Evolutionary conservation across 441 rosid species (phyloP).

Genomic region (Euphorbia celastroides): DNA sequence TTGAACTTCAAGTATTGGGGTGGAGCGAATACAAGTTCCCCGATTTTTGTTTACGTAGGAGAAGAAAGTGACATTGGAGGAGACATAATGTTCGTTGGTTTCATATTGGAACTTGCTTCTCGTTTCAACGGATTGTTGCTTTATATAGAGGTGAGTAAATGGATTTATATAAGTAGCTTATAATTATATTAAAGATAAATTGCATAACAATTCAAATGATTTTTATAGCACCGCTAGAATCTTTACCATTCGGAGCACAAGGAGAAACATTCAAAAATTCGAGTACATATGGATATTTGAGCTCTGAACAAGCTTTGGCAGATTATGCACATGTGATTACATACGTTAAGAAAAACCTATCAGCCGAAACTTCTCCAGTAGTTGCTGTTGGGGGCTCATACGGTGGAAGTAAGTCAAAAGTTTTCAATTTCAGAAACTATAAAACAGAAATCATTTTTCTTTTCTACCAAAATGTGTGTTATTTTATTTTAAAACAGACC

Average conservation of each 20-base stretch:
- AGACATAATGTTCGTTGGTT: neutral
- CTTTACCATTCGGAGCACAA: conserved; percentile 29
- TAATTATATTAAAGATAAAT: too few relatives aligned
- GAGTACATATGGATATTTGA: conserved; percentile 30
- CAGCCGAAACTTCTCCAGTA: conserved; percentile 26
- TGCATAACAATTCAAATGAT: neutral
- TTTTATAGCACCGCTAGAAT: conserved; percentile 33
- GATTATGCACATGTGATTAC: conserved; percentile 31
- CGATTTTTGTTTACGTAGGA: conserved; percentile 31
- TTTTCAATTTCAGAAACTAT: too few relatives aligned
- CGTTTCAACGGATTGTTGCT: conserved; percentile 30
- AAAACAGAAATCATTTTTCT: too few relatives aligned
- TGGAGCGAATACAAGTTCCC: conserved; percentile 28
- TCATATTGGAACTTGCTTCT: conserved; percentile 25
- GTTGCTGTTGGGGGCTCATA: conserved; percentile 39
- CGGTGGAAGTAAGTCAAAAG: conserved; percentile 32
- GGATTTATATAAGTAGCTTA: neutral
- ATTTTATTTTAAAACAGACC: too few relatives aligned
- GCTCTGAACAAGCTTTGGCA: conserved; percentile 36
- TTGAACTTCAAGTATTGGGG: conserved; percentile 36
- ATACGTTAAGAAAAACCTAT: conserved; percentile 22
- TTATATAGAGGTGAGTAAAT: conserved; percentile 25
- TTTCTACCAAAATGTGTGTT: too few relatives aligned
- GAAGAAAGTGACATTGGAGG: conserved; percentile 14
- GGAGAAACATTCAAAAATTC: conserved; percentile 17